phyloP scores from a whole-genome alignment of 345 rosid genomes.

The Populus simonii region DNA sequence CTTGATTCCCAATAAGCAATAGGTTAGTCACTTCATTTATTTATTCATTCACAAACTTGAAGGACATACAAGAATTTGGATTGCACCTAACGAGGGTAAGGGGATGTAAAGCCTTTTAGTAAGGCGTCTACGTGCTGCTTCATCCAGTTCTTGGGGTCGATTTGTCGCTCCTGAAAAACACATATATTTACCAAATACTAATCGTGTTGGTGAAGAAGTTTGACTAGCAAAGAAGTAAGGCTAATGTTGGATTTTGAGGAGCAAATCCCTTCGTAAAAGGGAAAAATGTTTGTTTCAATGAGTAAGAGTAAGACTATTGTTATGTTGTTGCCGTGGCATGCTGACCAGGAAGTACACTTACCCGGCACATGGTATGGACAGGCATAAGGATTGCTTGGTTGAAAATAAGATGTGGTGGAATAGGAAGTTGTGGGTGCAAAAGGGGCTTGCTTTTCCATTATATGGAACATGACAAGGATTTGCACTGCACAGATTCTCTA shows the following conservation, averaged over 20 bases:
- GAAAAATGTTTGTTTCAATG: background rate
- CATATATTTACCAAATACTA: background rate
- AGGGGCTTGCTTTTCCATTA: background rate
- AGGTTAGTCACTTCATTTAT: conserved; percentile 16
- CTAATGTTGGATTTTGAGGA: background rate
- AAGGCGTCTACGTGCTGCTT: conserved; percentile 94
- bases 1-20: conserved; percentile 37
- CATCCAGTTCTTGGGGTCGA: conserved; percentile 98
- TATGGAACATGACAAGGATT: background rate
- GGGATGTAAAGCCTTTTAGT: conserved; percentile 91
- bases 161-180: conserved; percentile 79
- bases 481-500: background rate
- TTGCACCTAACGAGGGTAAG: conserved; percentile 82
- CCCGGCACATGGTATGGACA: background rate
- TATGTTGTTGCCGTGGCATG: too few species aligned
- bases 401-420: background rate
- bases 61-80: conserved; percentile 12
- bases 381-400: background rate
- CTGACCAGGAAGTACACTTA: background rate
- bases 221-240: background rate
- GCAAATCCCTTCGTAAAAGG: background rate
- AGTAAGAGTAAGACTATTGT: background rate
- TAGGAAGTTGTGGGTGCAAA: background rate
- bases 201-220: background rate
- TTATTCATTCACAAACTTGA: background rate